These are phyloP conservation scores for Grosmannia clavigera DNA, from an alignment of 2,329 filamentous ascomycete genomes.

Conservation along the genomic window DNA sequence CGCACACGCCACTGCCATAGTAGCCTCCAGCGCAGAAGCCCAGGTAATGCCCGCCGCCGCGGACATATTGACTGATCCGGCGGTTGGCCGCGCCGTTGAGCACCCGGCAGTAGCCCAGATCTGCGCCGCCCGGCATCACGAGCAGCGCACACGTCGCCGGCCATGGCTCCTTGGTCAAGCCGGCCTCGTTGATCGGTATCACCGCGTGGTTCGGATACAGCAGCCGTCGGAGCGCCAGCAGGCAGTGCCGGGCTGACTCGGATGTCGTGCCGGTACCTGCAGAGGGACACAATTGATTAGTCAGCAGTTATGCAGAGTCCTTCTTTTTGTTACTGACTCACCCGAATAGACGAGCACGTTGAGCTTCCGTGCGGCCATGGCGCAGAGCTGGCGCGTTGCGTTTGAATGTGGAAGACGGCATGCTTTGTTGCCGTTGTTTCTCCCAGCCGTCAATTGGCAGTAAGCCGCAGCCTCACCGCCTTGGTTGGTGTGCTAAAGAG, in stretches of 20 bases:
- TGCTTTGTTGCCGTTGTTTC: too few species aligned
- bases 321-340: constrained; percentile 20
- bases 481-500: too few species aligned
- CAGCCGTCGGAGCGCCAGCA: constrained; percentile 74
- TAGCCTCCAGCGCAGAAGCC: constrained; percentile 94
- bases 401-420: too few species aligned
- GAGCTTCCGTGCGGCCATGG: constrained; percentile 57
- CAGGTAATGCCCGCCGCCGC: constrained; percentile 72
- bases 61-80: constrained; percentile 73
- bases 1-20: constrained; percentile 69
- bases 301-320: too few species aligned
- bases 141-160: constrained; percentile 72
- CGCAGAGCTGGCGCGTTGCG: background rate
- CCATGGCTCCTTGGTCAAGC: constrained; percentile 88
- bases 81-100: constrained; percentile 83
- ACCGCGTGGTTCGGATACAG: constrained; percentile 89
- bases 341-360: constrained; percentile 92
- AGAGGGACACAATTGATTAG: constrained; percentile 1
- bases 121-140: constrained; percentile 88
- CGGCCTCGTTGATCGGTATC: constrained; percentile 65
- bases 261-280: constrained; percentile 72
- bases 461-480: too few species aligned
- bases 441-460: too few species aligned
- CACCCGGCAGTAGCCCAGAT: constrained; percentile 77
- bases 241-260: constrained; percentile 80